phyloP scores from a whole-genome alignment of 805 yeast species.

The Metschnikowia borealis region DNA sequence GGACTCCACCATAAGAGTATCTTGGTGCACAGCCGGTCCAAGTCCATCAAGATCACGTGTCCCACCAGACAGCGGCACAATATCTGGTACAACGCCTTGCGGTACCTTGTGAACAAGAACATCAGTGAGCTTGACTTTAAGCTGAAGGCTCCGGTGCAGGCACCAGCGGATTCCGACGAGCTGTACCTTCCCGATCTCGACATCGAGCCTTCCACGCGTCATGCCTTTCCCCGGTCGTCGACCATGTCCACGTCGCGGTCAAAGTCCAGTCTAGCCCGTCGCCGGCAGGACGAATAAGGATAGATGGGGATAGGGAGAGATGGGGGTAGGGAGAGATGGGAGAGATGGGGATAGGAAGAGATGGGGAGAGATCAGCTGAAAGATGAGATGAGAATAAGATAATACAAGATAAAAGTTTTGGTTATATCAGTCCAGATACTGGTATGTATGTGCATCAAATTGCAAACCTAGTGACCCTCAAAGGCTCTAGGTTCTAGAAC shows the following conservation, averaged over 20 bases:
- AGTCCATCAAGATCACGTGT: slow-evolving; percentile 76
- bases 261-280: neutral
- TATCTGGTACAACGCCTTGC: slow-evolving; percentile 83
- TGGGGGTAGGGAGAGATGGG: too few relatives aligned
- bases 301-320: too few relatives aligned
- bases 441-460: too few relatives aligned
- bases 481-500: too few relatives aligned
- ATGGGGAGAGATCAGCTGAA: too few relatives aligned
- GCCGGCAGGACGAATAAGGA: too few relatives aligned
- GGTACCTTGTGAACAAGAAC: slow-evolving; percentile 66
- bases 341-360: too few relatives aligned
- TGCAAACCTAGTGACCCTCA: too few relatives aligned
- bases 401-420: too few relatives aligned
- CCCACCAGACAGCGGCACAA: slow-evolving; percentile 84
- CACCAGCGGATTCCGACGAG: slow-evolving; percentile 2
- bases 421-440: too few relatives aligned
- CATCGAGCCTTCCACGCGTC: slow-evolving; percentile 14
- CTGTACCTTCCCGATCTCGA: slow-evolving; percentile 9
- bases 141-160: neutral
- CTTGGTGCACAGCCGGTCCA: slow-evolving; percentile 63
- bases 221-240: slow-evolving; percentile 18
- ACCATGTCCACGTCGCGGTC: slow-evolving; percentile 14
- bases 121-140: slow-evolving; percentile 52
- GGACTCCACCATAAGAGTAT: slow-evolving; percentile 86
- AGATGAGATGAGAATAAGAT: too few relatives aligned